Evolutionary conservation across 2,329 filamentous ascomycete species (phyloP).

Genomic region (Grosmannia clavigera): DNA sequence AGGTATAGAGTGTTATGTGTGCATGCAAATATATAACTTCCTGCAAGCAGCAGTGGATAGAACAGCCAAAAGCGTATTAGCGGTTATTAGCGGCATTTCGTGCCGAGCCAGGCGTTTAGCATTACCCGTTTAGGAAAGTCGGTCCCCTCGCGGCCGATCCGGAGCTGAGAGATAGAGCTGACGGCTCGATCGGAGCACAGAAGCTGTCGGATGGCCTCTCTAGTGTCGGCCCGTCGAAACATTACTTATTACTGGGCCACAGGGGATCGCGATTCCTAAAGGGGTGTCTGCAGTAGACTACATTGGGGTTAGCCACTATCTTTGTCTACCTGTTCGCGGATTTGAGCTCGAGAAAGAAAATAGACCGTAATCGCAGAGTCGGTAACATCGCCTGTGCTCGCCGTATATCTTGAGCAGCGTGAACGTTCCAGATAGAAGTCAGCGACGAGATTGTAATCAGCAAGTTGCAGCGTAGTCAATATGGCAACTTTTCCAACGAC

Average conservation of each 20-base stretch:
- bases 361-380: background rate
- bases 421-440: background rate
- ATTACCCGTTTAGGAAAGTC: conserved; percentile 1
- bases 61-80: background rate
- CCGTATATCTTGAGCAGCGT: background rate
- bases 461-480: background rate
- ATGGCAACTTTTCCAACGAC: conserved; percentile 1
- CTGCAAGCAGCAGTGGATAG: background rate
- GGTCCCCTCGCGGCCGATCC: background rate
- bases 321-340: too few relatives aligned
- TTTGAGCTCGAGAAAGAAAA: too few relatives aligned
- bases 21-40: background rate
- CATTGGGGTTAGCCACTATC: too few relatives aligned
- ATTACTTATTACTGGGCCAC: background rate
- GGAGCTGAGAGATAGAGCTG: too few relatives aligned
- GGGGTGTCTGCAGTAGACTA: too few relatives aligned
- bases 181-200: too few relatives aligned
- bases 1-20: background rate
- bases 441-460: background rate
- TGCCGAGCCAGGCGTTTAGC: background rate
- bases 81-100: background rate
- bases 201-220: background rate
- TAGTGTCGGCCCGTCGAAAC: too few relatives aligned
- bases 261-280: background rate
- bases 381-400: background rate